These are phyloP conservation scores for Annona squamosa DNA, from an alignment of 164 flowering plant genomes.

Conservation along the genomic window DNA sequence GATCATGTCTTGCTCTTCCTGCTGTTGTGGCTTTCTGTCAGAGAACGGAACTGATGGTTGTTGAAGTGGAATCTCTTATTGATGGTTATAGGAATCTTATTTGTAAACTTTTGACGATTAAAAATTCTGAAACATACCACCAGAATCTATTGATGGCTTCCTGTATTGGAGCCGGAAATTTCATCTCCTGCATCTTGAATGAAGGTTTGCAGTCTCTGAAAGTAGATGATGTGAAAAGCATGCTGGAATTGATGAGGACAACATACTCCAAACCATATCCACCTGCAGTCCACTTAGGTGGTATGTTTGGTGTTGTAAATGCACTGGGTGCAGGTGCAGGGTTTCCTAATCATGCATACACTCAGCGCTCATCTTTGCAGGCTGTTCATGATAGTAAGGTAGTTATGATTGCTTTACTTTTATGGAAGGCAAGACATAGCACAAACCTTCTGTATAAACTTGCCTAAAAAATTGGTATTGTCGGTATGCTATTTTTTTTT, in stretches of 20 bases:
- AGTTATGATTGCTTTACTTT: neutral
- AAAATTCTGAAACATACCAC: constrained; percentile 42
- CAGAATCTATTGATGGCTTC: constrained; percentile 77
- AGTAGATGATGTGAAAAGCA: constrained; percentile 34
- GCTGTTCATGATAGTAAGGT: constrained; percentile 42
- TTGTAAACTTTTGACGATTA: constrained; percentile 49
- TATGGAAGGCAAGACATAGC: neutral
- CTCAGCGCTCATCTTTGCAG: constrained; percentile 18
- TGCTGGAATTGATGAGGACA: constrained; percentile 55
- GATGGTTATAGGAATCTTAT: constrained; percentile 53
- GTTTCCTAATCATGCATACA: constrained; percentile 18
- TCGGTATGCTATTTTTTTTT: no score
- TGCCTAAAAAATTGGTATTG: no score
- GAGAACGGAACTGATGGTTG: constrained; percentile 62
- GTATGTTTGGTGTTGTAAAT: constrained; percentile 95
- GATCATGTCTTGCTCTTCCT: constrained; percentile 84
- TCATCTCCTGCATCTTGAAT: constrained; percentile 64
- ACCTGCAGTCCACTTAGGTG: constrained; percentile 65
- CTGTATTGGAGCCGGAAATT: constrained; percentile 77
- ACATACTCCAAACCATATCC: constrained; percentile 53
- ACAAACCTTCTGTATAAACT: neutral
- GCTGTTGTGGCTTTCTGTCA: constrained; percentile 58
- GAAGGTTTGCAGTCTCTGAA: constrained; percentile 59
- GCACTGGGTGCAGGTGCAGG: constrained; percentile 83
- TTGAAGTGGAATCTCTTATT: constrained; percentile 52